These are phyloP conservation scores for Annulohypoxylon moriforme DNA, from an alignment of 495 filamentous ascomycete species.

Conservation along the genomic window DNA sequence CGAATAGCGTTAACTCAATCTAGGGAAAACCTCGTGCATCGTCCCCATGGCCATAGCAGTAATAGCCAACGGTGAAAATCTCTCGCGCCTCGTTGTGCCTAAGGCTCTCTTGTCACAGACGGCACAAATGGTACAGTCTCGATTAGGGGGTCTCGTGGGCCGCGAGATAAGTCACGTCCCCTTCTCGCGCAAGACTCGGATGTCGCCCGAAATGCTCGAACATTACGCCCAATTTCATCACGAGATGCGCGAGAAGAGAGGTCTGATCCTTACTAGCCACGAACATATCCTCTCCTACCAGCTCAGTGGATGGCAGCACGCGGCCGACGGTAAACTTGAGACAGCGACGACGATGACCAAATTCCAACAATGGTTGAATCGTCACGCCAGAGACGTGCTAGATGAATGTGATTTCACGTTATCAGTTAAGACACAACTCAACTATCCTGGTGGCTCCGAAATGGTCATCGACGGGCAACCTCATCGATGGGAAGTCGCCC, in stretches of 20 bases:
- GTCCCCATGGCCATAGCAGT: conserved; percentile 64
- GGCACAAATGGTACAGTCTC: conserved; percentile 59
- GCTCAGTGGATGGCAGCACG: conserved; percentile 60
- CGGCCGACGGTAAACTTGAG: conserved; percentile 52
- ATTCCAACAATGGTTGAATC: conserved; percentile 61
- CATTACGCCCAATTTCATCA: conserved; percentile 54
- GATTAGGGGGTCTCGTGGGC: conserved; percentile 61
- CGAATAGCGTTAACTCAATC: background rate
- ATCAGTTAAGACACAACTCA: conserved; percentile 59
- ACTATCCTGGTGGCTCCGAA: conserved; percentile 62
- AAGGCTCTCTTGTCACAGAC: conserved; percentile 64
- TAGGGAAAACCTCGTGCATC: conserved; percentile 64
- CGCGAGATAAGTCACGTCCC: conserved; percentile 61
- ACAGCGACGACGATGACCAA: conserved; percentile 56
- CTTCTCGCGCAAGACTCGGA: conserved; percentile 61
- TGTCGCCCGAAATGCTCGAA: conserved; percentile 42
- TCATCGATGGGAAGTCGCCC: conserved; percentile 58
- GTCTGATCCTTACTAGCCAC: conserved; percentile 61
- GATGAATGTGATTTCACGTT: conserved; percentile 69
- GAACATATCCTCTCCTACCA: conserved; percentile 66
- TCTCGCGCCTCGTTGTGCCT: conserved; percentile 63
- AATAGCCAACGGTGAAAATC: conserved; percentile 58
- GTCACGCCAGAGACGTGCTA: conserved; percentile 61
- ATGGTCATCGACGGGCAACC: conserved; percentile 62
- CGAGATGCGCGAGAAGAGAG: conserved; percentile 43